Evolutionary conservation across 176 grass and related monocot species (phyloP).

Genomic region (Coix lacrymajobi): DNA sequence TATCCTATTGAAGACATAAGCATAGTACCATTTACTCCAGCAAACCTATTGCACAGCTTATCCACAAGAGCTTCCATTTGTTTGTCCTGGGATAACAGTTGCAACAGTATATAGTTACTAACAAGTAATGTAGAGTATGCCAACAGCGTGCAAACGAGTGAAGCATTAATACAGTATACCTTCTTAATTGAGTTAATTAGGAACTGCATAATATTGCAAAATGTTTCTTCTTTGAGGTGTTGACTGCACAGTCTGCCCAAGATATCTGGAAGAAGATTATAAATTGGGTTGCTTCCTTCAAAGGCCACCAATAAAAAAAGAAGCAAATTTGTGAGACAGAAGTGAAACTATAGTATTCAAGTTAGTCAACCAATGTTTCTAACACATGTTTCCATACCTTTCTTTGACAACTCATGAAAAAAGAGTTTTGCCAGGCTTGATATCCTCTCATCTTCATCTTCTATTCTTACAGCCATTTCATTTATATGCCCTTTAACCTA

Average conservation of each 20-base stretch:
- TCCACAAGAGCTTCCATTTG: conserved; percentile 99
- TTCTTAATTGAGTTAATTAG: conserved; percentile 95
- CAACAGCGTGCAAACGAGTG: neutral
- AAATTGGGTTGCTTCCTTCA: conserved; percentile 98
- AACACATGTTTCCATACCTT: conserved; percentile 47
- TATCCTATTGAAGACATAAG: neutral
- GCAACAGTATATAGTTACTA: conserved; percentile 1
- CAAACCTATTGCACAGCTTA: conserved; percentile 97
- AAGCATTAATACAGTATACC: conserved; percentile 32
- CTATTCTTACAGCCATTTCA: conserved; percentile 88
- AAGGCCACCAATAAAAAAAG: conserved; percentile 9
- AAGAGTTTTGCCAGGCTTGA: conserved; percentile 92
- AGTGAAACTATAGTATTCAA: conserved; percentile 5
- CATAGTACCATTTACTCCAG: conserved; percentile 74
- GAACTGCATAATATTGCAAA: conserved; percentile 89
- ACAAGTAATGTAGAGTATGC: conserved; percentile 8
- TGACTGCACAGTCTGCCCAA: conserved; percentile 88
- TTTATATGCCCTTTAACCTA: conserved; percentile 97
- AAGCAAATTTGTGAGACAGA: conserved; percentile 29
- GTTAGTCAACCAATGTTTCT: neutral
- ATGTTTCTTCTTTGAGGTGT: conserved; percentile 72
- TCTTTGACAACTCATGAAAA: conserved; percentile 99
- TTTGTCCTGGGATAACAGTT: conserved; percentile 62
- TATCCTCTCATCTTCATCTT: conserved; percentile 88
- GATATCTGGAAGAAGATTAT: conserved; percentile 98